Base-by-base conservation (phyloP, 176 grass and related monocot species). In the Hsuehochloa calcarea region DNA sequence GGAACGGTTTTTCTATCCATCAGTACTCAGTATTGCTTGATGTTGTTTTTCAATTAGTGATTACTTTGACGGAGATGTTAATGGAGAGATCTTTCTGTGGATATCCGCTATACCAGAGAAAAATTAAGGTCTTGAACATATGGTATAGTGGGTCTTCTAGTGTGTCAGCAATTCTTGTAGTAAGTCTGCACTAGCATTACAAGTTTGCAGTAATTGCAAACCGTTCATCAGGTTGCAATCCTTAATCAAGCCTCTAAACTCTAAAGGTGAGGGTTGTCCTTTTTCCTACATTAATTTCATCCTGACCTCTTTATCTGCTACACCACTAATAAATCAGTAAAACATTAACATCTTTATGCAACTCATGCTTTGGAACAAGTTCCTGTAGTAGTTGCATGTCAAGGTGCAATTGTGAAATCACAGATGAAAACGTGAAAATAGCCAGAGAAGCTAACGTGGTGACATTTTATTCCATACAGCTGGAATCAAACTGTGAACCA, bases 1-100 rank as follows among this genome's bases (percentile, higher is more conserved):
- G n/a, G n/a, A n/a, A n/a, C n/a, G n/a, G n/a, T n/a, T n/a, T n/a
- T n/a, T n/a, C n/a, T n/a, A n/a, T n/a, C n/a, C n/a, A n/a, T n/a
- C n/a, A 77, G 25, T 66, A 26, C n/a, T 76, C 60, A 84, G 17
- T 52, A 38, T 54, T 76, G n/a, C 12, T 63, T 55, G 9, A 67
- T 66, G n/a, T 83, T 73, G n/a, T 83, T 73, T 47, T 84, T 10
- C 68, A 56, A 15, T 77, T 19, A 66, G 15, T 41, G 34, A 84
- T 40, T 65, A 38, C 0, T 22, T 45, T 62, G 10, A 23, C 61
- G 54, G 3, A 43, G 73, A 77, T 68, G 40, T 58, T 55, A 56
- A 7, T 38, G 8, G 71, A 52, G 82, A 84, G 5, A 10, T 77
- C 10, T 84, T 76, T 54, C 47, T 43, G 37, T 77, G 60, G 20